Base-by-base conservation (phyloP, 1,139 yeast genomes). In the Kurtzmaniella quercitrusa region DNA sequence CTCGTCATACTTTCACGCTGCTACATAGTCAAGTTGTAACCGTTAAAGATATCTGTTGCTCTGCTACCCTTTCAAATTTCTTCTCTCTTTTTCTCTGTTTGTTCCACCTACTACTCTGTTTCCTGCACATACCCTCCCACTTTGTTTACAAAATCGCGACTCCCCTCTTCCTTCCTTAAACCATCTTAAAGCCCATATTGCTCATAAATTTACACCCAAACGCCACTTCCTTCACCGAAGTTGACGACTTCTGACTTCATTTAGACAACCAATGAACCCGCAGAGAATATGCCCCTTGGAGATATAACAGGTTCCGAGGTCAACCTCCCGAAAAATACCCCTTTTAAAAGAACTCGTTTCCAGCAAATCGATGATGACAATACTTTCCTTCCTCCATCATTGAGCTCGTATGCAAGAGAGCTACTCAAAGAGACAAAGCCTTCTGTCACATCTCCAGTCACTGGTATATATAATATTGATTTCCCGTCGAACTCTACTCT, bases 371-470 rank as follows among this genome's bases (percentile, higher is more conserved):
- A 74, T 21, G 83, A 79, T 34, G 86, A 79, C 50, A 74, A 68
- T 46, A 74, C 79, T 19, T 74, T 77, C 48, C 68, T 77, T 46
- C 87, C 88, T 0, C 89, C 89, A 2, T 80, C 81, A 12, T 66
- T 83, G 50, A 81, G 87, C 55, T 75, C 83, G 11, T 82, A 81
- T 50, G 77, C 75, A 1, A 57, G 69, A 47, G 70, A 70, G 15
- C 49, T 73, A 4, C 52, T 74, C 31, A 64, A 66, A 17, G 66
- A 63, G 21, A 54, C 57, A 27, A 48, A 57, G 45, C 49, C 15
- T 18, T 17, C 37, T 23, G 31, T 39, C 23, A 44, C 34, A 47
- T 50, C 25, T 48, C 48, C 25, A 44, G 53, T 64, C 15, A 64
- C 69, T 1, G 70, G 72, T 4, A 56, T 65, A 9, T 67, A 67